These are phyloP conservation scores for Pseudogymnoascus sp. DNA, from an alignment of 2,329 filamentous ascomycete genomes.

Conservation along the genomic window DNA sequence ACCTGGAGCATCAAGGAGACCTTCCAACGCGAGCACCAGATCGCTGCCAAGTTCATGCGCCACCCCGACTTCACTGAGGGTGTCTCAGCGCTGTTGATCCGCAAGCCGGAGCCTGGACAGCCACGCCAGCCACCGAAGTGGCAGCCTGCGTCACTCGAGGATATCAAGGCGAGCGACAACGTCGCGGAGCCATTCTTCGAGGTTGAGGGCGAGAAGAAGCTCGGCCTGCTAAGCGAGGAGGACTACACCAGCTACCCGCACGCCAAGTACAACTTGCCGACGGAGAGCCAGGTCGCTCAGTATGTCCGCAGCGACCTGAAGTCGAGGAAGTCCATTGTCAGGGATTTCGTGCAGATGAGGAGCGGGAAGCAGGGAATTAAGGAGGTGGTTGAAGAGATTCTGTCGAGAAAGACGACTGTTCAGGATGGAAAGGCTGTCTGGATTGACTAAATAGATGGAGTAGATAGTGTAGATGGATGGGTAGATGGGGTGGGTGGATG, in stretches of 20 bases:
- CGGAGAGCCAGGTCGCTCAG: constrained; percentile 54
- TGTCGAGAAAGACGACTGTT: constrained; percentile 55
- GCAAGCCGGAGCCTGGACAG: constrained; percentile 50
- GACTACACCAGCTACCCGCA: constrained; percentile 73
- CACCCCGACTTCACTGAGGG: constrained; percentile 89
- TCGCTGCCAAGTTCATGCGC: constrained; percentile 82
- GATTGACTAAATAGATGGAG: constrained; percentile 14
- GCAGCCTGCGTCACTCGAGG: constrained; percentile 67
- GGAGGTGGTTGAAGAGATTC: constrained; percentile 62
- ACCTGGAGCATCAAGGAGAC: constrained; percentile 77
- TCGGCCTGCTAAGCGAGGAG: constrained; percentile 56
- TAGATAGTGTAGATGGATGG: neutral
- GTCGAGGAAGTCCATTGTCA: constrained; percentile 53
- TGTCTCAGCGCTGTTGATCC: constrained; percentile 73
- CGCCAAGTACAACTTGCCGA: constrained; percentile 58
- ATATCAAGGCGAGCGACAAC: constrained; percentile 49
- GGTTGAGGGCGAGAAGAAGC: constrained; percentile 37
- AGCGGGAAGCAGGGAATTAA: constrained; percentile 63
- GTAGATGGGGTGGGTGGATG: neutral
- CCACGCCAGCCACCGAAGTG: constrained; percentile 56
- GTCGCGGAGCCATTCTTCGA: constrained; percentile 65
- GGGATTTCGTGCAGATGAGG: constrained; percentile 54
- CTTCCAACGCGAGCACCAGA: constrained; percentile 78
- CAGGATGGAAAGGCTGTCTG: constrained; percentile 34
- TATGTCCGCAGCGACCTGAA: constrained; percentile 37